Evolutionary conservation across 2,329 filamentous ascomycete genomes (phyloP), one percentile per base, ranked within the genome.

Genomic region (Malbranchea zuffiana): DNA sequence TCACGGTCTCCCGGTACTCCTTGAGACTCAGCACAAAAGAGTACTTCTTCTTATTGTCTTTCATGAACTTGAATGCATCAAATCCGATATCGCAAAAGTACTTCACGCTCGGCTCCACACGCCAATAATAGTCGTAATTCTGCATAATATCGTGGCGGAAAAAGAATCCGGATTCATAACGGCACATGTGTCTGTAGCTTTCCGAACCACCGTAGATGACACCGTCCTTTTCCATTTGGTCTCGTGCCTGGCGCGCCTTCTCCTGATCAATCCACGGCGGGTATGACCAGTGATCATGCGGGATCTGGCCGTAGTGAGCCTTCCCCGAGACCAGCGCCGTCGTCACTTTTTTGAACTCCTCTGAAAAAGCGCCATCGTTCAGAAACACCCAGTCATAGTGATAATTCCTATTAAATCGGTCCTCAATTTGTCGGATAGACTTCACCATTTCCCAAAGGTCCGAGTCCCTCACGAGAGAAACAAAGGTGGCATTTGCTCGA

Each of bases 301-400:
- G 78, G 44, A 98, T 96, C 58, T 80, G 69, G 57, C 87, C 90
- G 58, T 95, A 98, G 59, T 82, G 75, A 30, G 90, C 87, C 50
- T 76, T 93, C 40, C 90, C 90, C 8, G 88, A 96, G n/a, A 92
- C 82, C 24, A 98, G 73, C 1, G 85, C 79, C 3, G 74, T 73
- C 3, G 90, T 98, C 47, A 96, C 72, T 62, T 85, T 88, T 63
- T 87, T 96, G 72, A 98, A 98, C 6, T 77, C 78, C 3, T 83
- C 82, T 56, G 94, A 82, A 54, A 98, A 98, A 1, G 86, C 83
- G 59, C 87, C 77, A 58, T 98, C 90, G 63, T 98, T 98, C 44
- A 98, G 69, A 67, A 98, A 98, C 36, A 98, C 88, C 92, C 92
- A 98, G 59, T 96, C 88, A 65, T 98, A 98, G 68, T 93, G 80